Conservation (phyloP, 371 early-diverging fungal species). For the Lichtheimia corymbifera region DNA sequence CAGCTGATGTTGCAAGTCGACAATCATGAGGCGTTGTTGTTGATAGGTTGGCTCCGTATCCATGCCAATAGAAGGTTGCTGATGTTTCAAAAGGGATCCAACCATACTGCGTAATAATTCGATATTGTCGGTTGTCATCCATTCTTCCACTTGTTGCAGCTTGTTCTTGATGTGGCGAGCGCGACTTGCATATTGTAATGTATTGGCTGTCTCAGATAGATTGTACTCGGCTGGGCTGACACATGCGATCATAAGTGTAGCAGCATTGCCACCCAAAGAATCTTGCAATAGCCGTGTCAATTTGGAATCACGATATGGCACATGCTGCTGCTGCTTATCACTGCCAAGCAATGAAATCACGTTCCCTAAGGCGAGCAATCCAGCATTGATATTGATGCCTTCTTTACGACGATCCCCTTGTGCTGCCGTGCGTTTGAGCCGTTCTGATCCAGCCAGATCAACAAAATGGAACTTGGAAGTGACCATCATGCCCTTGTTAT, state of each 20-base stretch:
- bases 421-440: slow-evolving; percentile 94
- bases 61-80: slow-evolving; percentile 1
- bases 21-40: slow-evolving; percentile 28
- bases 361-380: slow-evolving; percentile 97
- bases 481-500: slow-evolving; percentile 49
- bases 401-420: slow-evolving; percentile 95
- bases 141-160: slow-evolving; percentile 63
- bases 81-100: slow-evolving; percentile 52
- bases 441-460: slow-evolving; percentile 98
- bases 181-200: slow-evolving; percentile 90
- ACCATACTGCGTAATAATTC: slow-evolving; percentile 61
- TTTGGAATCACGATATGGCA: slow-evolving; percentile 99
- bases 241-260: slow-evolving; percentile 94
- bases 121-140: slow-evolving; percentile 59
- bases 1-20: slow-evolving; percentile 17
- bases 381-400: slow-evolving; percentile 98
- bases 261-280: slow-evolving; percentile 92
- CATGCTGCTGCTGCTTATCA: slow-evolving; percentile 56
- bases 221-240: slow-evolving; percentile 80
- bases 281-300: slow-evolving; percentile 96
- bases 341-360: slow-evolving; percentile 98
- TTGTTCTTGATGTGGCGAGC: slow-evolving; percentile 87
- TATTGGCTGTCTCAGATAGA: slow-evolving; percentile 88
- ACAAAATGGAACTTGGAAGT: slow-evolving; percentile 96
- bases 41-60: not conserved